Base-by-base conservation (phyloP, 257 asterid species). In the Petrea volubilis region DNA sequence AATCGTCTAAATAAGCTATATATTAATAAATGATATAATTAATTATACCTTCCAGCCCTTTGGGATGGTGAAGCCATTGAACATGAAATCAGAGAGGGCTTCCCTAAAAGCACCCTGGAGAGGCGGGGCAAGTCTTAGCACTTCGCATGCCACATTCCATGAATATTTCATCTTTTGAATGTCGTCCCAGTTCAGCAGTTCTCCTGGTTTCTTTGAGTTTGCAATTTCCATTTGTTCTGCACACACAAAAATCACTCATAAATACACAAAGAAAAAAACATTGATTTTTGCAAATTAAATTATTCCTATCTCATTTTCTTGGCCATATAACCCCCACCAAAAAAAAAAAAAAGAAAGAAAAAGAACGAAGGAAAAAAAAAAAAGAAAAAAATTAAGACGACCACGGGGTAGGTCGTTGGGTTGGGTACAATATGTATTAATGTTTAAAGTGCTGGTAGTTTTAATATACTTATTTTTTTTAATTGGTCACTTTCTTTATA, bases 61-160 rank as follows among this genome's bases (percentile, higher is more conserved):
- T 1, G 90, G 90, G 57, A 85, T 85, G 1, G 80, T 67, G 82
- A 82, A 85, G 1, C 87, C 90, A 44, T 78, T 82, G 81, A 12
- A 82, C 72, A 71, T 78, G 70, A 85, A 85, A 77, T 82, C 86
- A 0, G 82, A 1, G 12, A 82, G 73, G 49, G 86, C 90, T 78
- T 85, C 90, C 41, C 90, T 57, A 20, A 85, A 85, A 64, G 84
- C 87, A 3, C 90, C 90, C 61, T 82, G 87, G 25, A 82, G 85
- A 17, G 90, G 90, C 3, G 90, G 87, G 4, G 85, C 83, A 5
- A 85, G 84, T 2, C 90, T 77, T 2, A 85, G 70, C 4, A 80
- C 90, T 74, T 85, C 90, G 61, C 90, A 85, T 1, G 90, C 90
- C n/a, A 85, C 90, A 14, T 84, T 79, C 89, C 89, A 84, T 14